These are phyloP conservation scores for Coniochaeta sp. DNA, from an alignment of 2,329 filamentous ascomycete species.

Conservation along the genomic window DNA sequence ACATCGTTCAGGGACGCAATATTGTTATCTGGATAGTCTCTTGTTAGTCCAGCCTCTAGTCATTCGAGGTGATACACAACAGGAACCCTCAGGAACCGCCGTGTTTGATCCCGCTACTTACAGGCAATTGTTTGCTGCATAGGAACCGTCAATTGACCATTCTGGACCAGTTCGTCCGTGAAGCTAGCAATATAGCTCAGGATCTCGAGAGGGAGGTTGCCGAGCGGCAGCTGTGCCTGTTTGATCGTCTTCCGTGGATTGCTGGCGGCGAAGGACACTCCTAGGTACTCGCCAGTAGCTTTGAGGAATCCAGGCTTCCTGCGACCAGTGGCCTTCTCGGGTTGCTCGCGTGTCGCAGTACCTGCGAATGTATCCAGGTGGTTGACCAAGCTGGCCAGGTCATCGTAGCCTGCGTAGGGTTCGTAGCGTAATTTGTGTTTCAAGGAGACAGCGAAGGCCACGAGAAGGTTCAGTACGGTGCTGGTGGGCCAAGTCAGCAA, in stretches of 20 bases:
- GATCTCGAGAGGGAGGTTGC: constrained; percentile 67
- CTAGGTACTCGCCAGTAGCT: constrained; percentile 55
- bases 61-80: background rate
- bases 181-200: constrained; percentile 58
- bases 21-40: constrained; percentile 22
- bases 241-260: constrained; percentile 67
- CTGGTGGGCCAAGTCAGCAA: constrained; percentile 11
- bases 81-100: constrained; percentile 10
- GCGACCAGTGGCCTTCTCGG: constrained; percentile 21
- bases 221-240: constrained; percentile 57
- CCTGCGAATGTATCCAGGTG: constrained; percentile 63
- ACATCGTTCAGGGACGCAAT: constrained; percentile 57
- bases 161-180: constrained; percentile 46
- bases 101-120: constrained; percentile 18
- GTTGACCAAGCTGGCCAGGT: constrained; percentile 53
- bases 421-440: constrained; percentile 72
- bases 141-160: constrained; percentile 37
- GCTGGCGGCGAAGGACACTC: constrained; percentile 58
- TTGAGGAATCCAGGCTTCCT: constrained; percentile 35
- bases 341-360: constrained; percentile 30
- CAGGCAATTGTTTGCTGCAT: constrained; percentile 46
- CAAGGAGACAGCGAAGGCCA: constrained; percentile 60
- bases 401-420: constrained; percentile 62
- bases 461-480: constrained; percentile 61
- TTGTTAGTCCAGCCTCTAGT: background rate